Base-by-base conservation (phyloP, 306 rosid species). In the Quercus variabilis region DNA sequence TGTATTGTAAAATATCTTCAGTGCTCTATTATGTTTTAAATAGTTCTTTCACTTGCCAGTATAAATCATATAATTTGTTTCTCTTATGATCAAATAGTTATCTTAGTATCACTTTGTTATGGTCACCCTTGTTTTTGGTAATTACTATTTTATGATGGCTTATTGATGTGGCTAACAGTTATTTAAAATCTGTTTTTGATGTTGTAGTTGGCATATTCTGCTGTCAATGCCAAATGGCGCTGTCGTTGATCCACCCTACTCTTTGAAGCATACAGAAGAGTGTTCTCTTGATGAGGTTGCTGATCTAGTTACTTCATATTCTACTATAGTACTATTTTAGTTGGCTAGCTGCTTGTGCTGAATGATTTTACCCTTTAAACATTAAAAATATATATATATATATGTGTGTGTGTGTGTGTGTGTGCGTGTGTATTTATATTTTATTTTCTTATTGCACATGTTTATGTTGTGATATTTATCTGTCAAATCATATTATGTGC, bases 201-300 rank as follows among this genome's bases (percentile, higher is more conserved):
- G 76, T 59, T 84, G 84, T 88, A 96, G 99, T 84, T 96, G 99
- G 99, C 79, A 88, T 73, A 78, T 90, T 78, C 71, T 76, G 62
- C 69, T 96, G 76, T 83, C 93, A 82, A 85, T 91, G 93, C 96
- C 98, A 23, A 90, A 82, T 18, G 89, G 89, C 43, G 78, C 85
- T 73, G 58, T 69, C 55, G 78, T 88, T 83, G 82, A 93, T 1
- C 89, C 91, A 6, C 98, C 99, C 25, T 81, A 91, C 84, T 90
- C 90, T 75, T 76, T 96, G 82, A 93, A 83, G 86, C 79, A 3
- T n/a, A 64, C 91, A 11, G 93, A 91, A 76, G 91, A 90, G 55
- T 83, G 81, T 77, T 69, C 86, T 78, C 86, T 91, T 77, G 98
- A 93, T 79, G 97, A 96, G 98, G 96, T 89, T 79, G 76, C 81